Conservation (phyloP, 1,284 basidiomycete genomes). For the Waitea zeae region DNA sequence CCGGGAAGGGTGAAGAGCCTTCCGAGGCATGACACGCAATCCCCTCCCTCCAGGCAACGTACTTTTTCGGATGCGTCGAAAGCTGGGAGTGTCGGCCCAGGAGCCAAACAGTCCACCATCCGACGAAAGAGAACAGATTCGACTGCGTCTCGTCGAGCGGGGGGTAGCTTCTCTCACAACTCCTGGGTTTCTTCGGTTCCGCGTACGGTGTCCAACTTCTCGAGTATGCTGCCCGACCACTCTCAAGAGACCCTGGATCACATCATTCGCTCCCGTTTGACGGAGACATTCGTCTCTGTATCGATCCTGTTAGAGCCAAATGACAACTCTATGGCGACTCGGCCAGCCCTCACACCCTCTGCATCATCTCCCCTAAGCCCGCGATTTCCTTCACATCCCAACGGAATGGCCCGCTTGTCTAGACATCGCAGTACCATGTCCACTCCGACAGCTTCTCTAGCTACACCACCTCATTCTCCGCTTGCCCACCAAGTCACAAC, state of each 20-base stretch:
- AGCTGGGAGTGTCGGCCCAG: background rate
- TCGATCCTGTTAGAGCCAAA: constrained; percentile 12
- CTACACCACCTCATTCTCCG: background rate
- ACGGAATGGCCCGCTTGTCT: too few relatives aligned
- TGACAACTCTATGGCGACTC: background rate
- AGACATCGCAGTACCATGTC: background rate
- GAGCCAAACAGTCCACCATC: background rate
- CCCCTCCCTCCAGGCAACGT: constrained; percentile 1
- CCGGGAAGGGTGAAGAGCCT: background rate
- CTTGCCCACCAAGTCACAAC: too few relatives aligned
- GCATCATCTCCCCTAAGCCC: too few relatives aligned
- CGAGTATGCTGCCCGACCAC: constrained; percentile 28
- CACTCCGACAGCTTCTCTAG: background rate
- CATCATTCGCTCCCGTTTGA: constrained; percentile 51
- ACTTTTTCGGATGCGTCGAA: background rate
- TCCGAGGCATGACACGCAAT: constrained; percentile 2
- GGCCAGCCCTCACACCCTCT: background rate
- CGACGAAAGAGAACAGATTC: background rate
- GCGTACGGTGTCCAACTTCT: background rate
- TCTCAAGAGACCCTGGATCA: constrained; percentile 53
- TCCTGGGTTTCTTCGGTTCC: constrained; percentile 1
- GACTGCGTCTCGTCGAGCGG: background rate
- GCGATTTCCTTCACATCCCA: too few relatives aligned
- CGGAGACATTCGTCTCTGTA: constrained; percentile 64
- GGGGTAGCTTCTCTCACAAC: background rate